Evolutionary conservation across 2,329 filamentous ascomycete genomes (phyloP).

Genomic region (Colletotrichum sublineola): DNA sequence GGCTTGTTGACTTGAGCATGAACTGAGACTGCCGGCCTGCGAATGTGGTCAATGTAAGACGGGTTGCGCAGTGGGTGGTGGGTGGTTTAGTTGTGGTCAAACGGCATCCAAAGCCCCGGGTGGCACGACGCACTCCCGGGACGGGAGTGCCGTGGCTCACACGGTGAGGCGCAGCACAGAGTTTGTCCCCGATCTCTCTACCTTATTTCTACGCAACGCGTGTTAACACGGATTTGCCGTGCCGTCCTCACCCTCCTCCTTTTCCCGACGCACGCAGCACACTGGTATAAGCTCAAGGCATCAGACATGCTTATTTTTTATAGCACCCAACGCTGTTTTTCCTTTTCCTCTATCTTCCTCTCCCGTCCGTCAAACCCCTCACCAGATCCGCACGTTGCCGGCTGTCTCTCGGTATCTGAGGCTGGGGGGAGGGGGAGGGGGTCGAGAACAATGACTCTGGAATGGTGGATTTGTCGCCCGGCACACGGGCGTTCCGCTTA

Average conservation of each 20-base stretch:
- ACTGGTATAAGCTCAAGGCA: neutral
- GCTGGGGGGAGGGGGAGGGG: neutral
- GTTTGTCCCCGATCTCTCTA: neutral
- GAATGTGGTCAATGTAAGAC: neutral
- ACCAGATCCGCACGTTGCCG: neutral
- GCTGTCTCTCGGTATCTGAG: neutral
- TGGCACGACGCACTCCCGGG: neutral
- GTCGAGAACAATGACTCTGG: neutral
- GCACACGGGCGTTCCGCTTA: neutral
- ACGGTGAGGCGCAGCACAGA: constrained; percentile 9
- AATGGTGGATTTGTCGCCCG: neutral
- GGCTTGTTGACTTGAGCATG: neutral
- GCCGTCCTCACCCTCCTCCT: neutral
- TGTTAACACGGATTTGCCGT: neutral
- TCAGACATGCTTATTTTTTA: neutral
- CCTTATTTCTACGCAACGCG: constrained; percentile 7
- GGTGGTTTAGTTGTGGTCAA: neutral
- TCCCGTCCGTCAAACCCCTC: neutral
- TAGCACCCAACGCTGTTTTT: neutral
- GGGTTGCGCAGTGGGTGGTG: too few species aligned
- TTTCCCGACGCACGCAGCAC: neutral
- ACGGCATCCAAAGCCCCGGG: neutral
- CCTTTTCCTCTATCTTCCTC: neutral
- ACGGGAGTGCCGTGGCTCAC: neutral
- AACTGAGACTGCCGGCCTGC: neutral